These are phyloP conservation scores for Tolypocladium tropicale DNA, from an alignment of 2,329 filamentous ascomycete species.

Conservation along the genomic window DNA sequence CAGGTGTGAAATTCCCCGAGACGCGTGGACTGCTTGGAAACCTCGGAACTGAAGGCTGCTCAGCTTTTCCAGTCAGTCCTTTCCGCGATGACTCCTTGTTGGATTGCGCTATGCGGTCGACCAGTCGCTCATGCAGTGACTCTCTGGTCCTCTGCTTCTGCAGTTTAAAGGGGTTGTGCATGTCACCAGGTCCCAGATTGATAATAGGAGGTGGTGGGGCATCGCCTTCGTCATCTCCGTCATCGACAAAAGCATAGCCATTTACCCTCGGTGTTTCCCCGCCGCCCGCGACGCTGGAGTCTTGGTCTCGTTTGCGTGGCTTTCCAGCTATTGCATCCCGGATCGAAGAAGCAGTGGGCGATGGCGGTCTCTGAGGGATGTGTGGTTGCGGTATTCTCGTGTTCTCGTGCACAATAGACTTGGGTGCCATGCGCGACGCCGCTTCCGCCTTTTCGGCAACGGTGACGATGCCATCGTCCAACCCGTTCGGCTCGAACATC, in stretches of 20 bases:
- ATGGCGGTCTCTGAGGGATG: conserved; percentile 45
- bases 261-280: conserved; percentile 83
- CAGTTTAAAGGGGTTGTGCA: conserved; percentile 73
- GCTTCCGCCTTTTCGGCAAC: conserved; percentile 58
- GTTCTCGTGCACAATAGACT: conserved; percentile 69
- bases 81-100: conserved; percentile 53
- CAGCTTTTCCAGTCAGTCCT: conserved; percentile 49
- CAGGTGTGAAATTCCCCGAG: conserved; percentile 55
- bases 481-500: conserved; percentile 71
- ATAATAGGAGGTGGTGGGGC: conserved; percentile 26
- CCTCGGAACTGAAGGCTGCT: conserved; percentile 54
- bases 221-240: conserved; percentile 39
- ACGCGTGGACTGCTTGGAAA: conserved; percentile 58
- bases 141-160: conserved; percentile 67
- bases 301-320: conserved; percentile 50
- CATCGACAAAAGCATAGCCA: conserved; percentile 89
- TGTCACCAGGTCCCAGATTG: conserved; percentile 47
- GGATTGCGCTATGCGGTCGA: conserved; percentile 66
- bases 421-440: conserved; percentile 64
- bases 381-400: conserved; percentile 59
- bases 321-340: conserved; percentile 73
- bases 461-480: conserved; percentile 51
- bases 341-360: conserved; percentile 76
- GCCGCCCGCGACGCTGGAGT: conserved; percentile 45
- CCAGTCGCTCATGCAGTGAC: conserved; percentile 74